Evolutionary conservation across 768 basidiomycete genomes (phyloP).

Genomic region (Daedaleopsis nitida): DNA sequence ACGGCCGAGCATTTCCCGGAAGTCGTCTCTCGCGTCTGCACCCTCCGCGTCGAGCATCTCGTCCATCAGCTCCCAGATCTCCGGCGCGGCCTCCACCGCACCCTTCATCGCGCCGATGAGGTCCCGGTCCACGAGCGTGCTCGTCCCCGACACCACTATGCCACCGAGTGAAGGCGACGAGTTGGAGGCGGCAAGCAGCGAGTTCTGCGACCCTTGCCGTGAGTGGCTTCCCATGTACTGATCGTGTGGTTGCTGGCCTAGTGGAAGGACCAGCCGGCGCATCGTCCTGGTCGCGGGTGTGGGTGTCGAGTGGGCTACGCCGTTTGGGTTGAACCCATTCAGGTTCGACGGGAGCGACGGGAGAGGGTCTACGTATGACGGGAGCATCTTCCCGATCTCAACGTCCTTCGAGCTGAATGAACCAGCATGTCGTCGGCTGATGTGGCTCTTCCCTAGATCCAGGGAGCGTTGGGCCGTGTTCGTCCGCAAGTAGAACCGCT

Average conservation of each 20-base stretch:
- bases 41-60: constrained; percentile 59
- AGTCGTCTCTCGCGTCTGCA: constrained; percentile 43
- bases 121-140: constrained; percentile 73
- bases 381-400: constrained; percentile 79
- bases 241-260: constrained; percentile 14
- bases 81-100: constrained; percentile 78
- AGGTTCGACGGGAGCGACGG: constrained; percentile 40
- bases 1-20: constrained; percentile 55
- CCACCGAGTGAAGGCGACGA: constrained; percentile 43
- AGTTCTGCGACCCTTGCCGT: constrained; percentile 45
- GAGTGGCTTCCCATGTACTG: constrained; percentile 41
- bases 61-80: constrained; percentile 82
- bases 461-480: constrained; percentile 28
- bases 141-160: constrained; percentile 57
- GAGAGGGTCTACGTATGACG: constrained; percentile 56
- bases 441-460: constrained; percentile 47
- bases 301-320: constrained; percentile 21
- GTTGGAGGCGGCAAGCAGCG: constrained; percentile 42
- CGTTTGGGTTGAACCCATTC: constrained; percentile 38
- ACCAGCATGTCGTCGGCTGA: constrained; percentile 83
- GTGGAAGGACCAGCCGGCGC: constrained; percentile 26
- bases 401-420: constrained; percentile 94
- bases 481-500: constrained; percentile 33
- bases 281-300: constrained; percentile 29
- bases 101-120: constrained; percentile 76